Evolutionary conservation across 2,329 filamentous ascomycete genomes (phyloP).

Genomic region (Xenosphaeropsis pyriputrescens): DNA sequence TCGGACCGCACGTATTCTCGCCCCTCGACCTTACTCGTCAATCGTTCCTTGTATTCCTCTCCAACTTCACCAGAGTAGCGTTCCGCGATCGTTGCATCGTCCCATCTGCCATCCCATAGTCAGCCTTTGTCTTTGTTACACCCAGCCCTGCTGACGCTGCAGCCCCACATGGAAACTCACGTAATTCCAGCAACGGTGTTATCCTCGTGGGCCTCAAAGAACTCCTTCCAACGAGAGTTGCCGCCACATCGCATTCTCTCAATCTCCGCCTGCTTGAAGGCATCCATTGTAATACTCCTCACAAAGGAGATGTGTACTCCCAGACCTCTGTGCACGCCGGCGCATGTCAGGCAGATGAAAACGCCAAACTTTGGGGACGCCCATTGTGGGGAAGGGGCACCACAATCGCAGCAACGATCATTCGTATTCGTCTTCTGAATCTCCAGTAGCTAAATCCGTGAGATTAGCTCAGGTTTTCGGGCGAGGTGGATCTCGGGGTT

Average conservation of each 20-base stretch:
- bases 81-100: conserved; percentile 80
- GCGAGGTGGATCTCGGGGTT: background rate
- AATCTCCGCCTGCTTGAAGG: conserved; percentile 87
- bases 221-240: conserved; percentile 74
- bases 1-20: conserved; percentile 68
- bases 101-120: conserved; percentile 38
- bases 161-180: conserved; percentile 6
- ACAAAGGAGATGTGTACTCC: conserved; percentile 99
- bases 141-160: too few species aligned
- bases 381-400: conserved; percentile 94
- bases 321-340: conserved; percentile 83
- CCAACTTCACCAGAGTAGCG: conserved; percentile 80
- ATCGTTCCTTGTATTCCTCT: conserved; percentile 87
- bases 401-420: conserved; percentile 86
- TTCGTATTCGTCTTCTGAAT: conserved; percentile 88
- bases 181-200: conserved; percentile 49
- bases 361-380: conserved; percentile 93
- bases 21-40: conserved; percentile 79
- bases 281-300: conserved; percentile 95
- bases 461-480: too few species aligned
- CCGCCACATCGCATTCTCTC: conserved; percentile 87
- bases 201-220: conserved; percentile 63
- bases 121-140: too few species aligned
- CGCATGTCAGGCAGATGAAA: conserved; percentile 96
- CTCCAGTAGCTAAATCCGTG: conserved; percentile 52